Evolutionary conservation across 2,329 filamentous ascomycete species (phyloP), one percentile per base, ranked within the genome.

Genomic region (Paraconiothyrium brasiliense): DNA sequence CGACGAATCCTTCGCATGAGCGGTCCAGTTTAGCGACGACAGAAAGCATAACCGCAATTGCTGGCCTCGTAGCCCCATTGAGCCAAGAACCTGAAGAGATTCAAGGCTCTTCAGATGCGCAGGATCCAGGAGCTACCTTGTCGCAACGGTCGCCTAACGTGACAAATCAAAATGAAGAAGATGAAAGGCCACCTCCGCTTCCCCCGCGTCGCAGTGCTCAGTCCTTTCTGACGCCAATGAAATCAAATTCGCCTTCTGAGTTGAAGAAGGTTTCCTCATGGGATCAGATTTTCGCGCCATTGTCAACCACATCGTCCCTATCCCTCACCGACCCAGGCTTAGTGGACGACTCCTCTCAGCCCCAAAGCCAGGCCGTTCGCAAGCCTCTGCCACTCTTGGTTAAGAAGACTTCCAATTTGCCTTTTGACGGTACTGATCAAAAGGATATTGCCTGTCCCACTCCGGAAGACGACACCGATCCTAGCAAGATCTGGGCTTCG

Each of bases 401-500:
- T 16, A 68, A 68, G 61, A 51, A 59, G 34, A 65, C 65, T 4
- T 57, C 62, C 14, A 58, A 61, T 56, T 24, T 67, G 14, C 49
- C 67, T n/a, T 39, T 52, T 16, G 2, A 22, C 4, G n/a, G 3
- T 10, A 44, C n/a, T 48, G 20, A 14, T 32, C 2, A 16, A 7
- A 51, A 62, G 9, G 27, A 62, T 22, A 39, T 55, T 11, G 32
- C 30, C n/a, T 11, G 16, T 14, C n/a, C 46, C 7, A 37, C 57
- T 7, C n/a, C 61, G 30, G 39, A 67, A 13, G 39, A 65, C 16
- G 69, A 65, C 44, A 24, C 58, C 3, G 62, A 74, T 27, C 67
- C 73, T 63, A 63, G 67, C 32, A 58, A 58, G 6, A 63, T 72
- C 8, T 76, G 74, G 74, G 41, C 46, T 9, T 63, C 62, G 1